Base-by-base conservation (phyloP, 768 basidiomycete species). In the Multifurca ochricompacta region DNA sequence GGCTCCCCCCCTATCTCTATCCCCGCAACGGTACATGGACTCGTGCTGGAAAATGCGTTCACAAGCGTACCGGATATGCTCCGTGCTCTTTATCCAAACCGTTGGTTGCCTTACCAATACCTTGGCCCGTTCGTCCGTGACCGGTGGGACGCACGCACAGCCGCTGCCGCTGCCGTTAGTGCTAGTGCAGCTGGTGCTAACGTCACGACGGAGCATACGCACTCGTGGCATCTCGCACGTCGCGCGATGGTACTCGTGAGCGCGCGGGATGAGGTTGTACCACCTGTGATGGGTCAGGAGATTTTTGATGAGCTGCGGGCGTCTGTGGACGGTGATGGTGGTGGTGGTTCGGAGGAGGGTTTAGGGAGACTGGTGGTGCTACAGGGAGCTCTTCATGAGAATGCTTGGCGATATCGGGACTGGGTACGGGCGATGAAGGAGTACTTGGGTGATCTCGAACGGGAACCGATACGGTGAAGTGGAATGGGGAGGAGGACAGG, bases 21-120 rank as follows among this genome's bases (percentile, higher is more conserved):
- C 13, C 6, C 28, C 28, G 14, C 16, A 6, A 27, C 43, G 10
- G 64, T 73, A 19, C 54, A 59, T 16, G 77, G 74, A 2, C 49
- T 77, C 10, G 66, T 79, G 7, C 64, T 79, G 4, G 78, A 80
- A 64, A 80, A 80, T 61, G 71, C 78, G 0, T 73, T 80, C 50
- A 65, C 74, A 1, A 75, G 72, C 14, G 70, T 77, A 18, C 71
- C 73, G 0, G 68, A 57, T 6, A 79, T 80, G 77, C 68, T 79
- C 13, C 59, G 64, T 19, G 70, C 73, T 8, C 63, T 80, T 6
- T 78, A 80, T 54, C 74, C 76, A 0, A 69, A 74, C 37, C 64
- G 62, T 18, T 77, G 74, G 75, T 55, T 78, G 6, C 78, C 78
- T 0, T 79, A 80, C 58, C 74, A 70, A 31, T 73, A 75, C 54